These are phyloP conservation scores for Endocarpon pusillum DNA, from an alignment of 495 filamentous ascomycete species.

Conservation along the genomic window DNA sequence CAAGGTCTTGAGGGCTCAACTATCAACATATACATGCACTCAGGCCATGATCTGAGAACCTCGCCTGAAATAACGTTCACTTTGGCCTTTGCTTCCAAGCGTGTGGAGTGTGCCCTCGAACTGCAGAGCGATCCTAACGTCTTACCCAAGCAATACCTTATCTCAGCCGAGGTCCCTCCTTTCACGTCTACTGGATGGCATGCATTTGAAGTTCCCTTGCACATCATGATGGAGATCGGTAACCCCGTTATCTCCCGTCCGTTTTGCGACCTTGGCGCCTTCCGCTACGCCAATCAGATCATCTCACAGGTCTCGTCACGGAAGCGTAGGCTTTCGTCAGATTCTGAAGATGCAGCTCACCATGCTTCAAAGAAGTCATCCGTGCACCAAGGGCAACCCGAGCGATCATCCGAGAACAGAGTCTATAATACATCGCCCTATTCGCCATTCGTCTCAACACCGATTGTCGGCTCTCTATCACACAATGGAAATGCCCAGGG, in stretches of 20 bases:
- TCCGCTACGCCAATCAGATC: constrained; percentile 43
- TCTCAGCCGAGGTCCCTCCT: constrained; percentile 55
- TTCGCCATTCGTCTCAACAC: constrained; percentile 26
- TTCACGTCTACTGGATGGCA: constrained; percentile 48
- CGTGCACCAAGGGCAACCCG: constrained; percentile 20
- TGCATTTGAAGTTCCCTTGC: constrained; percentile 53
- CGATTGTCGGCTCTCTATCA: constrained; percentile 20
- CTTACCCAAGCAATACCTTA: constrained; percentile 43
- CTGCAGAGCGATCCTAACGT: constrained; percentile 41
- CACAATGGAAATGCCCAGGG: constrained; percentile 15
- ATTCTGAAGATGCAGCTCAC: constrained; percentile 23
- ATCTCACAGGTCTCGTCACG: constrained; percentile 13
- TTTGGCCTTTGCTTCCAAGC: constrained; percentile 58
- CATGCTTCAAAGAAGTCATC: constrained; percentile 29
- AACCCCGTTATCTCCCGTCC: constrained; percentile 41
- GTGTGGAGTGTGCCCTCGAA: constrained; percentile 42
- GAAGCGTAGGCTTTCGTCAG: constrained; percentile 37
- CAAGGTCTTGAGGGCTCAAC: constrained; percentile 50
- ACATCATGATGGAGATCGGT: constrained; percentile 48
- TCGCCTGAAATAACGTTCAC: constrained; percentile 38
- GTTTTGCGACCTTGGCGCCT: constrained; percentile 53
- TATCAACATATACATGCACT: constrained; percentile 55
- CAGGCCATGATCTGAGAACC: constrained; percentile 50
- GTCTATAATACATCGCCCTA: constrained; percentile 20
- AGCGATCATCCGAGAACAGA: not conserved